Evolutionary conservation across 148 eudicot species (phyloP), one percentile per base, ranked within the genome.

Genomic region (Cornus suecica): DNA sequence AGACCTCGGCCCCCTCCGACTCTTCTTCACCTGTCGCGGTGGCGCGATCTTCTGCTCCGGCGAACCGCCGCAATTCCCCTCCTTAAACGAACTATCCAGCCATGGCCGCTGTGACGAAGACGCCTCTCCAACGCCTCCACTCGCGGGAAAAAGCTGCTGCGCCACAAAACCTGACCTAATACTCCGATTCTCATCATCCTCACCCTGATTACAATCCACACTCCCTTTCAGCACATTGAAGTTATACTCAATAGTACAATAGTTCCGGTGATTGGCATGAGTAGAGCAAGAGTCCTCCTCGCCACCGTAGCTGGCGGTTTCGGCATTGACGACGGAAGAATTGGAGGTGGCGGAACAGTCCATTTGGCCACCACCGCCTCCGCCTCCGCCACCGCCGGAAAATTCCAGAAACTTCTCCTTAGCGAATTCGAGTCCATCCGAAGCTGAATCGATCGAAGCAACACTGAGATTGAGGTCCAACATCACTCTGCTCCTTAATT

Each of bases 1-100:
- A 0, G 95, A 84, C 87, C 88, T 77, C 24, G 92, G 92, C 13
- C 95, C 95, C 61, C 95, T 80, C 68, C 92, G 67, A 70, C 89
- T 88, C 82, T 87, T 88, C 92, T 83, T 90, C 65, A 75, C 84
- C 74, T 73, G 83, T 34, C 24, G 82, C 74, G 14, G 67, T 41
- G 14, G 67, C 54, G 68, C 66, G 16, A 76, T 76, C 75, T 66
- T 70, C 56, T 77, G 70, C 69, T 80, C 78, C 64, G 14, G 41
- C 32, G 63, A 15, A 63, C 31, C 72, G 66, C 72, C 52, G 66
- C 51, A 41, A 58, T 54, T 78, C 76, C 65, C 73, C 52, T 66
- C 26, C 64, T 34, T 22, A 37, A 37, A 22, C 52, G 70, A 37
- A 34, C 70, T 79, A 79, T 75, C 80, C 82, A 80, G n/a, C 72